Evolutionary conservation across 139 green algal genomes (phyloP).

Genomic region (Chlorella sp.): DNA sequence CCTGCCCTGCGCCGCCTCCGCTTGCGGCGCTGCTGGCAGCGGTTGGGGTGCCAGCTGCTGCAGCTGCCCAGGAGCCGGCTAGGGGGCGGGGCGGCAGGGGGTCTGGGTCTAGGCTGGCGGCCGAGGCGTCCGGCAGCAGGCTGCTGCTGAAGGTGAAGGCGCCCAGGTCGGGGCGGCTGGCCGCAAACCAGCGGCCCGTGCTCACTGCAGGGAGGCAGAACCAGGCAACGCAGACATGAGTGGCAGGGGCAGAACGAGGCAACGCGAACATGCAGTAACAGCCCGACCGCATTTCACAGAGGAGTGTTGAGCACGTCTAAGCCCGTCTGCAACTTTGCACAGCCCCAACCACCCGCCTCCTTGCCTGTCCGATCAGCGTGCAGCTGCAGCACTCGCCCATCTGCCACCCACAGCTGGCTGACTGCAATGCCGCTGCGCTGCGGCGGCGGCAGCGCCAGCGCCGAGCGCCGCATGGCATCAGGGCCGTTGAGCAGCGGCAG

Average conservation of each 20-base stretch:
- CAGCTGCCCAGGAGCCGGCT: conserved; percentile 40
- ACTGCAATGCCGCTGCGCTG: conserved; percentile 40
- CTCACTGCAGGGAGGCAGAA: background rate
- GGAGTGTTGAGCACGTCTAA: no score
- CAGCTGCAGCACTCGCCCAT: conserved; percentile 42
- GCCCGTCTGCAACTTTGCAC: no score
- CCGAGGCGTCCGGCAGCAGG: conserved; percentile 27
- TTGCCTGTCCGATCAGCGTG: conserved; percentile 38
- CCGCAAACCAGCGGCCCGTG: conserved; percentile 22
- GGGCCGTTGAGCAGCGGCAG: conserved; percentile 55
- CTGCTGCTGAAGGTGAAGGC: conserved; percentile 52
- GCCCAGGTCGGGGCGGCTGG: background rate
- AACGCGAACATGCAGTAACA: background rate
- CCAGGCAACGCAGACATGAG: background rate
- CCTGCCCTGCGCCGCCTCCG: no score
- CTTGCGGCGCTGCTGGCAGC: no score
- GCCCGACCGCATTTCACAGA: no score
- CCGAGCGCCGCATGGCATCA: conserved; percentile 39
- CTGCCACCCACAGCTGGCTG: conserved; percentile 34
- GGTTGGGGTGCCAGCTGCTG: background rate
- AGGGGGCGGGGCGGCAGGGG: conserved; percentile 18
- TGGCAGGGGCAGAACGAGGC: background rate
- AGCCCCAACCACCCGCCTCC: no score
- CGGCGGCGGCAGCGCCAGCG: conserved; percentile 31
- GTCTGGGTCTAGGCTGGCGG: conserved; percentile 45